phyloP scores from a whole-genome alignment of 768 basidiomycete genomes.

The Piloderma croceum region DNA sequence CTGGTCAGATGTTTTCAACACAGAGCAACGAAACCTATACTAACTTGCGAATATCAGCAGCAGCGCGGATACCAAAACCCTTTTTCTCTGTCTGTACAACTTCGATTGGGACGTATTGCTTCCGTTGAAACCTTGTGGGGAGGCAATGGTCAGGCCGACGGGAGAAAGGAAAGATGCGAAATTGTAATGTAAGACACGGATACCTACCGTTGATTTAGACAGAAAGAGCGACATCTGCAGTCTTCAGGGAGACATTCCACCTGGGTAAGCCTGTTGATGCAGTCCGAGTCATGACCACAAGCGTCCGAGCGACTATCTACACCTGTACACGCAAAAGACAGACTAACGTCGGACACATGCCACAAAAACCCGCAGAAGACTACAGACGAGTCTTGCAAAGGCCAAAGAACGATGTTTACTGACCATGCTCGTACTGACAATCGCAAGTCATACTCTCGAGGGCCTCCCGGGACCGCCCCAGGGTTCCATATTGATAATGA shows the following conservation, averaged over 20 bases:
- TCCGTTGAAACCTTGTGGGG: slow-evolving; percentile 70
- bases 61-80: slow-evolving; percentile 88
- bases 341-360: background rate
- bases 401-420: slow-evolving; percentile 34
- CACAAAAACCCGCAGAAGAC: background rate
- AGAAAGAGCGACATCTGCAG: slow-evolving; percentile 75
- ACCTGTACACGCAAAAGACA: slow-evolving; percentile 38
- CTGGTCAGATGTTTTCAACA: background rate
- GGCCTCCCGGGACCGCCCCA: slow-evolving; percentile 84
- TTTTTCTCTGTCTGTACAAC: slow-evolving; percentile 94
- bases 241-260: slow-evolving; percentile 92
- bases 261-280: slow-evolving; percentile 95
- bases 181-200: slow-evolving; percentile 10
- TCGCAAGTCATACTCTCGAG: slow-evolving; percentile 96
- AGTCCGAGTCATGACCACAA: slow-evolving; percentile 86
- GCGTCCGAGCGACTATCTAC: slow-evolving; percentile 56
- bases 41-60: slow-evolving; percentile 57
- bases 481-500: slow-evolving; percentile 79
- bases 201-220: slow-evolving; percentile 88
- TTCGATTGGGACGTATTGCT: slow-evolving; percentile 79
- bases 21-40: slow-evolving; percentile 18
- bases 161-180: background rate
- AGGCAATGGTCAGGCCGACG: slow-evolving; percentile 1
- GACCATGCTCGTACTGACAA: slow-evolving; percentile 78
- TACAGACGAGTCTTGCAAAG: too few species aligned